Base-by-base conservation (phyloP, 1,284 basidiomycete genomes). In the Rhodotorula sp. region DNA sequence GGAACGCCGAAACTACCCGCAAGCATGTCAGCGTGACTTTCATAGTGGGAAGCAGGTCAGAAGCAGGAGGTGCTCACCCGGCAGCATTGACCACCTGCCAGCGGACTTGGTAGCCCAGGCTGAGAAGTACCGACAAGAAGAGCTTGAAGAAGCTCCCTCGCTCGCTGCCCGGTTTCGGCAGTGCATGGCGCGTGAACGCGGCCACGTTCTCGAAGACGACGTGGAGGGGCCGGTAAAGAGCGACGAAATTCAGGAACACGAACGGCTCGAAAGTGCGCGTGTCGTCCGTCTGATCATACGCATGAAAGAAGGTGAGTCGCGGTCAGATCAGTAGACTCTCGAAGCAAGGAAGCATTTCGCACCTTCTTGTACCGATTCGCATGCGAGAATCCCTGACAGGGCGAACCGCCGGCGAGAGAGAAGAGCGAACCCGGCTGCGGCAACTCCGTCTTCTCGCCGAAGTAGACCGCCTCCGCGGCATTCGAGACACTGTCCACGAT, bases 151-250 rank as follows among this genome's bases (percentile, higher is more conserved):
- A 70, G 3, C n/a, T 48, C 3, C 65, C 62, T 0, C 20, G 29
- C 10, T 34, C 20, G 34, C 43, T 26, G 3, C 23, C 68, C 0
- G 16, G n/a, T 5, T 5, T 1, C 5, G 69, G 69, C 4, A 70
- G 29, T 1, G 69, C 48, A 46, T 67, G 65, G 39, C 52, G 23
- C 10, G 21, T 43, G 39, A 70, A 70, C 2, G 56, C 59, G 3
- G 65, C 65, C 4, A 70, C 69, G 16, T 70, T 70, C 58, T 70
- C 62, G 31, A 61, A 67, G n/a, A 58, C 20, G n/a, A 23, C 48
- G 49, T 26, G 1, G 21, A 62, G 16, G 0, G 66, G 66, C 3
- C 60, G 66, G 34, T 46, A 18, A 43, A 62, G 23, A n/a, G 54
- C 46, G 46, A 54, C n/a, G 12, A 26, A 20, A 2, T 26, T 15